Percentiles rank a stretch among this genome's conserved stretches.
These are phyloP conservation scores for Pichia sp. DNA, from an alignment of 1,139 yeast genomes.

Conservation along the genomic window DNA sequence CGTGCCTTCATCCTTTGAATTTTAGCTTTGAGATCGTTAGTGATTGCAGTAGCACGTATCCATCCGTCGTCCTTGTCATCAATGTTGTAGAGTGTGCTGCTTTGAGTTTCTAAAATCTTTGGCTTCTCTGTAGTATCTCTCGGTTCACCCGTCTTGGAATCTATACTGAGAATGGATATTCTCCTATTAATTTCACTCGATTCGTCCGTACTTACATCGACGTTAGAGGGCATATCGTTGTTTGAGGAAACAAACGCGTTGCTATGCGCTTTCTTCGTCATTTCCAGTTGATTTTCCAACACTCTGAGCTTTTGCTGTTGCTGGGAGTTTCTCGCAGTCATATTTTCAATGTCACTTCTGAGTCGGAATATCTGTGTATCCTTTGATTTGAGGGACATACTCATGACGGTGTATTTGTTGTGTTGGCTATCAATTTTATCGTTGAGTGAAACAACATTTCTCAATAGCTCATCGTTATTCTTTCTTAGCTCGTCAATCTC, in stretches of 20 bases:
- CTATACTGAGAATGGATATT: conserved; percentile 23
- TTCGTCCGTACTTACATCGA: conserved; percentile 6
- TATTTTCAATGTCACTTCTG: conserved; percentile 52
- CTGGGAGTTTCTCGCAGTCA: conserved; percentile 41
- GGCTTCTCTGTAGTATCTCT: conserved; percentile 3
- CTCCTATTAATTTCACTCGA: conserved; percentile 22
- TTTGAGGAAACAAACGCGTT: not conserved
- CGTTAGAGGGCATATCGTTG: not conserved
- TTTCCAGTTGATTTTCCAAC: conserved; percentile 7
- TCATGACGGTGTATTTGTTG: conserved; percentile 45
- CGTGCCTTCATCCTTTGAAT: conserved; percentile 85
- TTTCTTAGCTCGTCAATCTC: conserved; percentile 36
- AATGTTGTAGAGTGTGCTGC: conserved; percentile 23
- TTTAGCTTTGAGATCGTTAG: conserved; percentile 69
- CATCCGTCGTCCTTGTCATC: conserved; percentile 65
- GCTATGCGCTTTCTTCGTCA: not conserved
- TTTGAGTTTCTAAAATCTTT: not conserved
- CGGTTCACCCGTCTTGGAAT: conserved; percentile 5
- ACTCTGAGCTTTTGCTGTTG: conserved; percentile 31
- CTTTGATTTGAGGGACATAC: conserved; percentile 51
- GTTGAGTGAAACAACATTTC: conserved; percentile 34
- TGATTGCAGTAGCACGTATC: conserved; percentile 87
- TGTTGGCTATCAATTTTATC: conserved; percentile 35
- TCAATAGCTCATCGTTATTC: conserved; percentile 38
- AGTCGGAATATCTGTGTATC: conserved; percentile 59